Conservation (phyloP, 805 yeast genomes). For the Candida easanensis region DNA sequence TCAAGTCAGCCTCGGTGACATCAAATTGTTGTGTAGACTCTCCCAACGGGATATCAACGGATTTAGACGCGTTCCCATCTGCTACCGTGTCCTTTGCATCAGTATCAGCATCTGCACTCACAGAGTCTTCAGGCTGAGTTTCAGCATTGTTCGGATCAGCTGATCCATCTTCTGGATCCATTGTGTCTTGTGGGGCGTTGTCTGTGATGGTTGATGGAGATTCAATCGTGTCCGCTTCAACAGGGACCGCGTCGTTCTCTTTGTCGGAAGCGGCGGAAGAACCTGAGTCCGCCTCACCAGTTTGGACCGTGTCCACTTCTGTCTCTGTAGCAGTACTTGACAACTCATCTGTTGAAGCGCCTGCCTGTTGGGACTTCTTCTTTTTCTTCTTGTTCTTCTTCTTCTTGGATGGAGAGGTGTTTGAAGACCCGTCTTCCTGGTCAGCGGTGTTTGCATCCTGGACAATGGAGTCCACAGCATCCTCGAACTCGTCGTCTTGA, state of each 20-base stretch:
- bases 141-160: not conserved
- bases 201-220: no score
- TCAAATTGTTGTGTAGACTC: slow-evolving; percentile 20
- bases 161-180: not conserved
- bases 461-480: slow-evolving; percentile 10
- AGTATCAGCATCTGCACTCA: not conserved
- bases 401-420: slow-evolving; percentile 10
- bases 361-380: slow-evolving; percentile 1
- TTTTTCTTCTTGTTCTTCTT: slow-evolving; percentile 16
- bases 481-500: slow-evolving; percentile 16
- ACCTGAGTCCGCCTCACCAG: no score
- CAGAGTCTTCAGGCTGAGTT: not conserved
- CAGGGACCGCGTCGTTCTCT: not conserved
- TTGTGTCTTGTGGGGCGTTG: no score
- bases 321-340: not conserved
- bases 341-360: slow-evolving; percentile 1
- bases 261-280: not conserved
- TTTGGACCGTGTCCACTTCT: not conserved
- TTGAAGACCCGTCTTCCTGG: not conserved
- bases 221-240: no score
- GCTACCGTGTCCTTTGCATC: not conserved
- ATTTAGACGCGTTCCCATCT: not conserved
- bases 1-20: slow-evolving; percentile 10
- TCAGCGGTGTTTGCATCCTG: not conserved
- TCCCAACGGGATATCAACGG: slow-evolving; percentile 12